Conservation (phyloP, 1,284 basidiomycete species). For the Sphagnurus paluster region DNA sequence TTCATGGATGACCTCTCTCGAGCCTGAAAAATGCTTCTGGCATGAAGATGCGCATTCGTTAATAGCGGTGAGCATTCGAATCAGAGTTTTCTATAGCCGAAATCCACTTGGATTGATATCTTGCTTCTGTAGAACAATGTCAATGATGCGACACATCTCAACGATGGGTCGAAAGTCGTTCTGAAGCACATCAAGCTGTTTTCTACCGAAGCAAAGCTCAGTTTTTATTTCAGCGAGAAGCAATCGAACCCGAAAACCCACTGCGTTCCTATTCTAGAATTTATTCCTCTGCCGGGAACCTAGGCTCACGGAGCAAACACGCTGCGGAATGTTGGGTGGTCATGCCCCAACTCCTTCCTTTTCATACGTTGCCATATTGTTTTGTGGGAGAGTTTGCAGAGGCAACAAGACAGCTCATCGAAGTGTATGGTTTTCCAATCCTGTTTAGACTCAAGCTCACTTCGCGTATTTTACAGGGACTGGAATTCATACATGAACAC, state of each 20-base stretch:
- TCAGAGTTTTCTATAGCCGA: neutral
- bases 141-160: neutral
- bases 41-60: neutral
- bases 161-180: constrained; percentile 3
- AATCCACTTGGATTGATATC: neutral
- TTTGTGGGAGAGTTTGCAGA: constrained; percentile 22
- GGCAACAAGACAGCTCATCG: constrained; percentile 20
- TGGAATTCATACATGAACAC: constrained; percentile 24
- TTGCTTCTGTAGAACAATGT: neutral
- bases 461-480: too few relatives aligned
- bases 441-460: neutral
- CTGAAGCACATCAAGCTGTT: constrained; percentile 7
- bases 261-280: constrained; percentile 9
- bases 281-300: constrained; percentile 3
- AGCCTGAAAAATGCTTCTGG: neutral
- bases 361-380: constrained; percentile 18
- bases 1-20: neutral
- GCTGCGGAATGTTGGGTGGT: constrained; percentile 2
- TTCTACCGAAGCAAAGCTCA: neutral
- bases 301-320: too few relatives aligned
- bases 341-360: constrained; percentile 14
- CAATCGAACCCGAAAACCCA: constrained; percentile 9
- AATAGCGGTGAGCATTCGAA: neutral
- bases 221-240: neutral
- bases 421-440: constrained; percentile 6